Percentiles rank a stretch among this genome's conserved stretches.
Conservation (phyloP, 768 basidiomycete genomes). For the Tulasnella sp. region DNA sequence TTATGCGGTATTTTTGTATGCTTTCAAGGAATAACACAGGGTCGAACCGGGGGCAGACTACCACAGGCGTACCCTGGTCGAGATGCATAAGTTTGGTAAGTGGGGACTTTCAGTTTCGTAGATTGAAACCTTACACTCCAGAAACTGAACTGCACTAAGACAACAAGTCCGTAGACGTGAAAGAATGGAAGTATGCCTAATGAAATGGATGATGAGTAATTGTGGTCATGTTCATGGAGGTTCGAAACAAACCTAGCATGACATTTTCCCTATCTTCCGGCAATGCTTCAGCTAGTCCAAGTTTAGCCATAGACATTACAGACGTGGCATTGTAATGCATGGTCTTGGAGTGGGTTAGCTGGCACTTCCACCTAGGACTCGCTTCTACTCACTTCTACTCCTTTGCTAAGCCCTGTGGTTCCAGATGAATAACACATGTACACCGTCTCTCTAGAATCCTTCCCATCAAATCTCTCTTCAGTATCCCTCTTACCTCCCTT, state of each 20-base stretch:
- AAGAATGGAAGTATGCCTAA: constrained; percentile 3
- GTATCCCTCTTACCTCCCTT: constrained; percentile 34
- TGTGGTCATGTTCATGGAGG: constrained; percentile 29
- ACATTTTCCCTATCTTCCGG: neutral
- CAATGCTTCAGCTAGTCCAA: no score
- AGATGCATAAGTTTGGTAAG: neutral
- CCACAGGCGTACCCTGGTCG: constrained; percentile 22
- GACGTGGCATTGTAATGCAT: no score
- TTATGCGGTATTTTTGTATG: constrained; percentile 53
- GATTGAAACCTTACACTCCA: neutral
- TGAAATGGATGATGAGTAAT: constrained; percentile 2
- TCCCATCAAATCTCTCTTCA: constrained; percentile 45
- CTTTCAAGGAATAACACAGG: constrained; percentile 50
- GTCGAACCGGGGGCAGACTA: constrained; percentile 45
- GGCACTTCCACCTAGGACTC: neutral
- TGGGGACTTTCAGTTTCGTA: neutral
- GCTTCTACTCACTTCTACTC: constrained; percentile 31
- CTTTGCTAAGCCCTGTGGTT: constrained; percentile 71
- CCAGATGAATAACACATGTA: constrained; percentile 55
- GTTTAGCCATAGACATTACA: no score
- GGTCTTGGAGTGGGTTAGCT: no score
- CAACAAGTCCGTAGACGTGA: constrained; percentile 17
- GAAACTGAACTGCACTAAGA: neutral
- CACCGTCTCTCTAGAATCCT: constrained; percentile 42
- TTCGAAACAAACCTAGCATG: constrained; percentile 41